phyloP scores from a whole-genome alignment of 371 early-diverging fungal genomes.

The Dentiscutata heterogama region DNA sequence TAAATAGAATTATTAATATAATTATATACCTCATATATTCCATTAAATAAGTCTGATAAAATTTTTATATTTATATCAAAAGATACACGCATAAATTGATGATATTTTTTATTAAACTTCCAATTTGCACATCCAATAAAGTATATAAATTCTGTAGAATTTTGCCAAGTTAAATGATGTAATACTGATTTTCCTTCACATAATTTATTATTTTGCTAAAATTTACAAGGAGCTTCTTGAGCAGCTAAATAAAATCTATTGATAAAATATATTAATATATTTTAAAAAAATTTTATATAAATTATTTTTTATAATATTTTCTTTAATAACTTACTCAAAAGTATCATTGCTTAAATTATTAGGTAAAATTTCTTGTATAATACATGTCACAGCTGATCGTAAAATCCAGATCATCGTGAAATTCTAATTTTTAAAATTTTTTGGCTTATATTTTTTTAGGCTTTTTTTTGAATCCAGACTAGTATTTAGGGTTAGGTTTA shows the following conservation, averaged over 20 bases:
- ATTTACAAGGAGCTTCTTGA: not conserved
- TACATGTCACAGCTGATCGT: too few relatives aligned
- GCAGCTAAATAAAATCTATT: not conserved
- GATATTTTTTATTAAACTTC: not conserved
- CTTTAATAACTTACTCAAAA: slow-evolving; percentile 23
- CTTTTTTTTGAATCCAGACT: too few relatives aligned
- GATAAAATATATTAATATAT: not conserved
- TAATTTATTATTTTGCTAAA: not conserved
- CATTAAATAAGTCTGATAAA: not conserved
- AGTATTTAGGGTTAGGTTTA: too few relatives aligned
- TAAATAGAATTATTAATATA: too few relatives aligned
- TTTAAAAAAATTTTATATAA: not conserved
- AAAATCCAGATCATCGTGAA: too few relatives aligned
- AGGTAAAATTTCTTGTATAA: not conserved
- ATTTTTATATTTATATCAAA: not conserved
- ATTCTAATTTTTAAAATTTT: too few relatives aligned
- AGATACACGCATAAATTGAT: not conserved
- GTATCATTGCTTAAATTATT: not conserved
- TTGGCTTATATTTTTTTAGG: too few relatives aligned
- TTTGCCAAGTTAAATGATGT: not conserved
- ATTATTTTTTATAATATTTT: not conserved
- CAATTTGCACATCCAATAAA: slow-evolving; percentile 18
- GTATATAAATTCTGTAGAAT: not conserved
- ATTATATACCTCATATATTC: not conserved
- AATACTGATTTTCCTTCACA: not conserved